Percentiles rank a stretch among this genome's conserved stretches.
phyloP scores from a whole-genome alignment of 352 stramenopile genomes.

The Phytophthora sp. region DNA sequence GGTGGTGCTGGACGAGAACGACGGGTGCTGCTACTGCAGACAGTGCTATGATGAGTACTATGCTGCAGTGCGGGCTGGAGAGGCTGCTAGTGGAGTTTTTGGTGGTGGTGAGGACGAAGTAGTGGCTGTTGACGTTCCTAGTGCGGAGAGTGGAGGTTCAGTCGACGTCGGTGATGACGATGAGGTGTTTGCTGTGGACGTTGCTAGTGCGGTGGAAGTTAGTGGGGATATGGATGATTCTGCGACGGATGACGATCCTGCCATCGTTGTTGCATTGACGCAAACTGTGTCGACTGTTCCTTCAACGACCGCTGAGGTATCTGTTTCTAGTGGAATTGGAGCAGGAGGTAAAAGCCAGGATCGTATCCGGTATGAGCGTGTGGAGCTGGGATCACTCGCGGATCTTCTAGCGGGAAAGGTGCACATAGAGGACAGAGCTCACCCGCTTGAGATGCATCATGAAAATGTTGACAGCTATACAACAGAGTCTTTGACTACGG shows the following conservation, averaged over 20 bases:
- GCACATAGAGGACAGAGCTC: neutral
- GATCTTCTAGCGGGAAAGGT: slow-evolving; percentile 28
- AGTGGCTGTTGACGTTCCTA: neutral
- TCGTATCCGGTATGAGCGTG: slow-evolving; percentile 28
- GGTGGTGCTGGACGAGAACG: slow-evolving; percentile 62
- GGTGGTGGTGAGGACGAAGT: neutral
- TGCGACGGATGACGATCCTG: too few relatives aligned
- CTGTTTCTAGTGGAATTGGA: too few relatives aligned
- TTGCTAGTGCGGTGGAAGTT: neutral
- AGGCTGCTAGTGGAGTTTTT: too few relatives aligned
- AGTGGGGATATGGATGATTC: neutral
- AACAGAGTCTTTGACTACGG: neutral
- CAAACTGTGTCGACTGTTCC: too few relatives aligned
- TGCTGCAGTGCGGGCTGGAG: slow-evolving; percentile 13
- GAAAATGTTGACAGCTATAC: neutral
- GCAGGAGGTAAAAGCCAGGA: neutral
- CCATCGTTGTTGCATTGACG: too few relatives aligned
- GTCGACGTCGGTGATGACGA: neutral
- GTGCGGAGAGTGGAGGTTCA: neutral
- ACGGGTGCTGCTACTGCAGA: slow-evolving; percentile 74
- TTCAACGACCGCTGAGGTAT: too few relatives aligned
- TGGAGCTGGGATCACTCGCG: slow-evolving; percentile 39
- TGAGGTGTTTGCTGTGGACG: neutral
- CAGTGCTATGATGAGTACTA: slow-evolving; percentile 78
- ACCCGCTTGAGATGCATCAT: slow-evolving; percentile 5